Percentiles rank a stretch among this genome's conserved stretches.
These are phyloP conservation scores for Mucor ambiguus DNA, from an alignment of 371 early-diverging fungal genomes.

Conservation along the genomic window DNA sequence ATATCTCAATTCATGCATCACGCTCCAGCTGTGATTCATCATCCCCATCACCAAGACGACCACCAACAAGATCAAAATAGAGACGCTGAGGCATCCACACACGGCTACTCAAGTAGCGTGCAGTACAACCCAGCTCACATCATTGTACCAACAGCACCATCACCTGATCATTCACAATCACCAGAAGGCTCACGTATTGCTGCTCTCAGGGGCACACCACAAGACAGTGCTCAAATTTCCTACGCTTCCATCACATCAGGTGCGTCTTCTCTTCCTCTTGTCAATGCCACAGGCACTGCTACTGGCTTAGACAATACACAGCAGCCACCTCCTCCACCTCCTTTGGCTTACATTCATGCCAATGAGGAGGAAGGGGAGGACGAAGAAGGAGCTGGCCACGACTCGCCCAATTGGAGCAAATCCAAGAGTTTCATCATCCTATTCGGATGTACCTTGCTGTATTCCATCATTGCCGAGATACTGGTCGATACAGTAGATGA, in stretches of 20 bases:
- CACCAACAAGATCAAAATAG: slow-evolving; percentile 1
- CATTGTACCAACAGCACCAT: slow-evolving; percentile 27
- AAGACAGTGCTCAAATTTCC: slow-evolving; percentile 5
- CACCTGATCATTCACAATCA: not conserved
- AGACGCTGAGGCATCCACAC: not conserved
- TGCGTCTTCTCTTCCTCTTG: not conserved
- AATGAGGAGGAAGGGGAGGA: slow-evolving; percentile 58
- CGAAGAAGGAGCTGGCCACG: slow-evolving; percentile 79
- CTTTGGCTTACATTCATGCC: not conserved
- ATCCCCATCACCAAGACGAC: slow-evolving; percentile 12
- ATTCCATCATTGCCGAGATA: slow-evolving; percentile 87
- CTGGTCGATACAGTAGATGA: slow-evolving; percentile 78
- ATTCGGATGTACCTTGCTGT: slow-evolving; percentile 82
- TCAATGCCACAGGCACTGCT: not conserved
- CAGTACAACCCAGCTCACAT: slow-evolving; percentile 32
- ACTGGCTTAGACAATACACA: not conserved
- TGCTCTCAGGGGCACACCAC: slow-evolving; percentile 5
- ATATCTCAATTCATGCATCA: slow-evolving; percentile 45
- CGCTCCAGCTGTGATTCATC: not conserved
- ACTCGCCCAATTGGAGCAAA: slow-evolving; percentile 92
- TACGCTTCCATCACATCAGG: slow-evolving; percentile 14
- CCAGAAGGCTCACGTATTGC: not conserved
- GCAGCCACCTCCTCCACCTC: not conserved
- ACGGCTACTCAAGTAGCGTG: slow-evolving; percentile 1
- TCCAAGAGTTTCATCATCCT: slow-evolving; percentile 80